Evolutionary conservation across 768 basidiomycete species (phyloP), one percentile per base, ranked within the genome.

Genomic region (Piloderma croceum): DNA sequence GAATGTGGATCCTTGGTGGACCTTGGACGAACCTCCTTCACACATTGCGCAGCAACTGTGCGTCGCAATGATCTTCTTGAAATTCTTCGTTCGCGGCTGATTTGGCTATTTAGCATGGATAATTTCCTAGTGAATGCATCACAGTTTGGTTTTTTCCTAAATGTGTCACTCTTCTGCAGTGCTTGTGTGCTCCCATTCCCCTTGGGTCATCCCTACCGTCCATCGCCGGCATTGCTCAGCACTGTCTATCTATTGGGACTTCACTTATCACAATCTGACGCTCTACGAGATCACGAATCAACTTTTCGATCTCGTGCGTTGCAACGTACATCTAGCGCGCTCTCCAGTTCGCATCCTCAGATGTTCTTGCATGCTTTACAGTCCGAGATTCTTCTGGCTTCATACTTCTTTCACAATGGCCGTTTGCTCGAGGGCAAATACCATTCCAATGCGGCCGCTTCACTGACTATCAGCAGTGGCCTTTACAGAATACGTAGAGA

Each of bases 131-230:
- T 72, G 12, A 69, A 83, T 48, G 69, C 74, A 0, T 55, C 65
- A 24, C 71, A 78, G 48, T 69, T 84, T 42, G 81, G 81, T 4
- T 78, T 87, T 52, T 88, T 86, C 58, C 73, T 89, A 41, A 49
- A 73, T 46, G 31, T 59, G n/a, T 46, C 67, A 6, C 69, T 77
- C 23, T 72, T 81, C 46, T 70, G 70, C 34, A 62, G 65, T 25
- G 58, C 68, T 4, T 60, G 65, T 6, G 65, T 82, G 36, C 65
- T 82, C 11, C 57, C 65, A 2, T 68, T 70, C 32, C 64, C 71
- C 2, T 65, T 78, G 36, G 69, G 74, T 1, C 67, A 73, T 32
- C 62, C 67, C 4, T 62, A 68, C 27, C 59, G 73, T 3, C 74
- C 74, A 15, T 60, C 73, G 4, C 69, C 72, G 7, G 71, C 73